Conservation (phyloP, 306 rosid genomes). For the Nissolia schottii region DNA sequence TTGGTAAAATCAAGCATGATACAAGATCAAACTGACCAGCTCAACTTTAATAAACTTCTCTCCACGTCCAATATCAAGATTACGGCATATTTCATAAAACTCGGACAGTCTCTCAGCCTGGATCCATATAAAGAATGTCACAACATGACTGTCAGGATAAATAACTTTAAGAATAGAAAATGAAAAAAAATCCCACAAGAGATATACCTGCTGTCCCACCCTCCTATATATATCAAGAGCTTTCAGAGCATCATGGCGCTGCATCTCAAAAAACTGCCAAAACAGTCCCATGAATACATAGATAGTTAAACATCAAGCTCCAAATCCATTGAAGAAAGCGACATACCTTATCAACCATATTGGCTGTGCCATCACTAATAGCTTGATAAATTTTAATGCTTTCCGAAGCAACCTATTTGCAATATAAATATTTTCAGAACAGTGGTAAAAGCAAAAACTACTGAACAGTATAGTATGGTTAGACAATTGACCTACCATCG, state of each 20-base stretch:
- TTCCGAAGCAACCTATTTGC: slow-evolving; percentile 81
- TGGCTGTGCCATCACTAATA: slow-evolving; percentile 91
- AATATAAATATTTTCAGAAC: slow-evolving; percentile 31
- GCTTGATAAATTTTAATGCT: slow-evolving; percentile 94
- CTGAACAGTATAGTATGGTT: background rate
- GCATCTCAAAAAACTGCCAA: slow-evolving; percentile 97
- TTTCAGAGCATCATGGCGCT: slow-evolving; percentile 73
- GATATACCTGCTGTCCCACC: slow-evolving; percentile 93
- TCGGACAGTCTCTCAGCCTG: slow-evolving; percentile 96
- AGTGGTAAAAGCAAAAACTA: slow-evolving; percentile 9
- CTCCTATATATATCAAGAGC: slow-evolving; percentile 89
- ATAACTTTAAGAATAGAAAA: slow-evolving; percentile 15
- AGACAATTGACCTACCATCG: slow-evolving; percentile 59
- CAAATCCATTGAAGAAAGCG: slow-evolving; percentile 24
- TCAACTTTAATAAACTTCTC: slow-evolving; percentile 86
- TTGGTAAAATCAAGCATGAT: slow-evolving; percentile 17
- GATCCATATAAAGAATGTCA: slow-evolving; percentile 7
- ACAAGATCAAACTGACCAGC: slow-evolving; percentile 57
- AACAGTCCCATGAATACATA: slow-evolving; percentile 23
- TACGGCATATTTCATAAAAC: slow-evolving; percentile 90
- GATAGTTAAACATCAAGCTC: slow-evolving; percentile 27
- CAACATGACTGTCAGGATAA: background rate
- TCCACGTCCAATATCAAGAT: slow-evolving; percentile 87
- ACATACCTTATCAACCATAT: slow-evolving; percentile 95
- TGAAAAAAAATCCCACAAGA: background rate